Conservation (phyloP, 2,329 filamentous ascomycete species). For the Volutella citrinella region DNA sequence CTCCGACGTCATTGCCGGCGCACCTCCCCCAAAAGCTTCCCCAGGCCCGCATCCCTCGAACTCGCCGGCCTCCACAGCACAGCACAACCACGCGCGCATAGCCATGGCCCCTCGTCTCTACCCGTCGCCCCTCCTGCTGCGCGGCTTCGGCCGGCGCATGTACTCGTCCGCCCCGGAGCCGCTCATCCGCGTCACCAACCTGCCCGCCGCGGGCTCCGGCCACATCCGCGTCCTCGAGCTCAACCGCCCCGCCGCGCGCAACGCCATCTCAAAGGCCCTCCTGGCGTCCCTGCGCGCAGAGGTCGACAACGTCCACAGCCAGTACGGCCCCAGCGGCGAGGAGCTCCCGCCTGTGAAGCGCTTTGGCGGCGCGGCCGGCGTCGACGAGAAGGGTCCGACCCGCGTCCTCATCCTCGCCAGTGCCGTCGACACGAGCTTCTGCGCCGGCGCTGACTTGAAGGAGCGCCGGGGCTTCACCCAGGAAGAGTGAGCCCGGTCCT, state of each 20-base stretch:
- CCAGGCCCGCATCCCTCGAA: no score
- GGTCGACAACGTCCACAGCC: conserved; percentile 66
- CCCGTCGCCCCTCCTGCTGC: conserved; percentile 15
- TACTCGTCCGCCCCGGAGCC: conserved; percentile 49
- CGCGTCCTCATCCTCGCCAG: conserved; percentile 81
- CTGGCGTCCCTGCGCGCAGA: conserved; percentile 69
- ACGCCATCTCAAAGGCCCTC: conserved; percentile 82
- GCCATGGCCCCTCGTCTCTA: conserved; percentile 32
- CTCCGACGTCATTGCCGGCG: conserved; percentile 9
- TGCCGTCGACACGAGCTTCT: conserved; percentile 84
- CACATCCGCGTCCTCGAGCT: conserved; percentile 86
- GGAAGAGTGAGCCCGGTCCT: conserved; percentile 71
- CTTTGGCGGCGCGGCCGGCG: conserved; percentile 44
- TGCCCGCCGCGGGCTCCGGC: conserved; percentile 76
- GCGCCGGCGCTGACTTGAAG: conserved; percentile 91
- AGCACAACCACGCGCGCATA: no score
- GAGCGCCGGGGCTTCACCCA: conserved; percentile 74
- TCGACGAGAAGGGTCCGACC: conserved; percentile 56
- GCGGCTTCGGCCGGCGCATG: conserved; percentile 24
- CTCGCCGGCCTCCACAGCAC: no score
- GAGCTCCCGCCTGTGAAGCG: conserved; percentile 42
- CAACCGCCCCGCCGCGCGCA: conserved; percentile 80
- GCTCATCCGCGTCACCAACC: conserved; percentile 66
- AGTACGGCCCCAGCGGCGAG: conserved; percentile 55
- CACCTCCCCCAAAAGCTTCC: conserved; percentile 1